Evolutionary conservation across 2,329 filamentous ascomycete genomes (phyloP).

Genomic region (Botrytis fabae): DNA sequence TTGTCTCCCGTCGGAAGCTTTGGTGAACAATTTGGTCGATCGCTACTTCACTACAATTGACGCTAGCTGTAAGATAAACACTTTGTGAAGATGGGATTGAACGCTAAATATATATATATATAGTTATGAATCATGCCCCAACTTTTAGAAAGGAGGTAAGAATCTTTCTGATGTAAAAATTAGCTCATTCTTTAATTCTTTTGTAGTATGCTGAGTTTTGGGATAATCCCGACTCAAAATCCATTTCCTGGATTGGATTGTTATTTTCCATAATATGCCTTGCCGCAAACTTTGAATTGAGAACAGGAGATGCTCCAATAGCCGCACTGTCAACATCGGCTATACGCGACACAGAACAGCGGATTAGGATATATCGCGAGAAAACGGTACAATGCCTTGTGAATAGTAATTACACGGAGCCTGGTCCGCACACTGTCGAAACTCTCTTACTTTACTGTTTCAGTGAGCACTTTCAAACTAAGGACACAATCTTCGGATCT

Average conservation of each 20-base stretch:
- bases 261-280: constrained; percentile 42
- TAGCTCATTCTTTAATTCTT: constrained; percentile 16
- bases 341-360: constrained; percentile 43
- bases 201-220: constrained; percentile 39
- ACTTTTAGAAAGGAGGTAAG: constrained; percentile 49
- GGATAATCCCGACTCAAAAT: constrained; percentile 35
- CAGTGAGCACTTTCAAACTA: constrained; percentile 52
- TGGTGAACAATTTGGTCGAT: constrained; percentile 52
- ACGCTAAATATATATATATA: neutral
- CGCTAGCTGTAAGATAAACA: constrained; percentile 51
- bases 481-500: constrained; percentile 53
- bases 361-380: constrained; percentile 50
- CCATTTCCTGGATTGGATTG: constrained; percentile 54
- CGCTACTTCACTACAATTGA: constrained; percentile 53
- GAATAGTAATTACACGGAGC: constrained; percentile 52
- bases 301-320: constrained; percentile 14
- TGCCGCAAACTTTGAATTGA: constrained; percentile 18
- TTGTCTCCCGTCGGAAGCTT: constrained; percentile 48
- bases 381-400: constrained; percentile 55
- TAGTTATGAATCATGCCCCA: constrained; percentile 49
- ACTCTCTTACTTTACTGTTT: constrained; percentile 55
- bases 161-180: neutral
- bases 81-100: neutral
- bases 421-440: constrained; percentile 50
- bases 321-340: constrained; percentile 49